Base-by-base conservation (phyloP, 805 yeast species). In the Pichia phayaonensis region DNA sequence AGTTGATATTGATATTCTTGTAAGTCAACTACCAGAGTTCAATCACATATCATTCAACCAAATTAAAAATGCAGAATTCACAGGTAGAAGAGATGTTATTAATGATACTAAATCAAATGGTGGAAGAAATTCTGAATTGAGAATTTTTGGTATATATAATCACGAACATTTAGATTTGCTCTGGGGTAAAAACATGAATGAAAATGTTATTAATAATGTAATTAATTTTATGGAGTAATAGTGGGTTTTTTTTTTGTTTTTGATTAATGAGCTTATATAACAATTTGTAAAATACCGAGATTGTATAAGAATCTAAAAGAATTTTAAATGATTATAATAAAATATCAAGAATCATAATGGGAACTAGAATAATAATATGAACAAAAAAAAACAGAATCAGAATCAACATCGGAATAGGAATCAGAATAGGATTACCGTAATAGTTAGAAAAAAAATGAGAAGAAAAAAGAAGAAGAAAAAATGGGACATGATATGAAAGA, bases 101-200 rank as follows among this genome's bases (percentile, higher is more conserved):
- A 42, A 46, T 22, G 41, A 47, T 38, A 18, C 23, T 5, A 27
- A 38, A 40, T 40, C 44, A 8, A 20, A 21, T 24, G 18, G 38
- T 27, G 20, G 22, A 29, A 42, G 18, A 5, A 24, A 48, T 18
- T 40, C 57, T 21, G 52, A 50, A 21, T 46, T 61, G 31, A 51
- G 55, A 8, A 56, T 67, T 15, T 72, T 79, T 26, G 83, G 86
- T 1, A 80, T 92, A 0, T 74, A 72, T 1, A 71, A 71, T 21
- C 87, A 90, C 63, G 99, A 92, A 67, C 99, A 92, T 68, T 69
- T 92, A 54, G 99, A 94, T 63, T 76, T 92, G 54, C 71, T 92
- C 13, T 92, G 99, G 99, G 97, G 97, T n/a, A 69, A 75, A 24
- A 78, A 81, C 48, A 84, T 85, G 3, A 78, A 72, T 27, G 55